A percentile compares a stretch with the other conserved stretches of the same genome.
phyloP scores from a whole-genome alignment of 192 early-diverging fungal species.

The Dissophora ornata region DNA sequence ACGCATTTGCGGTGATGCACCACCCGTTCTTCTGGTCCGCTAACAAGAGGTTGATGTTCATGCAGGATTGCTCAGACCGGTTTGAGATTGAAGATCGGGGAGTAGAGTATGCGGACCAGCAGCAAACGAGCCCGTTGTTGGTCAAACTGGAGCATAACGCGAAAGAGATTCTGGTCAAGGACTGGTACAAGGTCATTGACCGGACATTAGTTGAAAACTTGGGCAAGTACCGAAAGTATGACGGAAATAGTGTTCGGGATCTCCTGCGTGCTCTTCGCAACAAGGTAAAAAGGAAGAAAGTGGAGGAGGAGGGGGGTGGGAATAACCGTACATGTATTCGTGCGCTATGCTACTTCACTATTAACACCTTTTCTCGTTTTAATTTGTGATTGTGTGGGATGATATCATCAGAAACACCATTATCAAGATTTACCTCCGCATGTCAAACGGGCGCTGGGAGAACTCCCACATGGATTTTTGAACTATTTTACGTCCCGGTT shows the following conservation, averaged over 20 bases:
- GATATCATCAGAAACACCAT: constrained; percentile 84
- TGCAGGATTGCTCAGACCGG: constrained; percentile 96
- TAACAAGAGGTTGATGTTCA: constrained; percentile 83
- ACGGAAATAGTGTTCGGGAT: constrained; percentile 84
- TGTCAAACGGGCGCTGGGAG: constrained; percentile 82
- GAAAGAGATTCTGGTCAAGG: constrained; percentile 69
- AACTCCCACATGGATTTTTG: constrained; percentile 88
- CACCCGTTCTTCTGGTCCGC: constrained; percentile 98
- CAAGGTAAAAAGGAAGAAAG: constrained; percentile 72
- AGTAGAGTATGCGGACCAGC: constrained; percentile 5
- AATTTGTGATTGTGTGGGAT: too few relatives aligned
- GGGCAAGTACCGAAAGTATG: constrained; percentile 94
- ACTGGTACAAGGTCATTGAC: constrained; percentile 85
- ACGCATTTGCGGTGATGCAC: constrained; percentile 76
- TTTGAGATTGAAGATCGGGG: constrained; percentile 86
- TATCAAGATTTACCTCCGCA: constrained; percentile 90
- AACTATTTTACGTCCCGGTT: constrained; percentile 92
- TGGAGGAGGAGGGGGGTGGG: background rate
- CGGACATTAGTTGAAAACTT: constrained; percentile 79
- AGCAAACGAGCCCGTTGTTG: constrained; percentile 75
- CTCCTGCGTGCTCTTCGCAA: constrained; percentile 92
- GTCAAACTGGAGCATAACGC: constrained; percentile 73
- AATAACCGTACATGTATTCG: too few relatives aligned
- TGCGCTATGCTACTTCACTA: too few relatives aligned
- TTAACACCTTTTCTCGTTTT: too few relatives aligned